Conservation (phyloP, 2,329 filamentous ascomycete genomes). For the Ophiostoma triangulosporum region DNA sequence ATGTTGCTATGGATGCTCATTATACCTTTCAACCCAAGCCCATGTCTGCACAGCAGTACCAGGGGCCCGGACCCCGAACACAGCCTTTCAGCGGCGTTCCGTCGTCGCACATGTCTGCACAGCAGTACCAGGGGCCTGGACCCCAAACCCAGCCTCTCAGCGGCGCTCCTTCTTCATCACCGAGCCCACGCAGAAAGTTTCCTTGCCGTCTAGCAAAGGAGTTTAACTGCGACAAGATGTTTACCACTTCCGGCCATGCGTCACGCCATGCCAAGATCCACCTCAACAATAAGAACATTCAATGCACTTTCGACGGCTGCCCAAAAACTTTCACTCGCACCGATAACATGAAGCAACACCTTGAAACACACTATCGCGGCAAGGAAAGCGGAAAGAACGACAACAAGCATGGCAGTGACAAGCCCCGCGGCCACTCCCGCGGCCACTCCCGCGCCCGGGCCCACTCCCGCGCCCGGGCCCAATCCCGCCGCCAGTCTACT, state of each 20-base stretch:
- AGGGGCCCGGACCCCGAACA: no score
- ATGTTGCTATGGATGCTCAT: no score
- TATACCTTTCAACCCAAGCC: no score
- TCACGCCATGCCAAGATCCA: slow-evolving; percentile 76
- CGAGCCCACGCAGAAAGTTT: no score
- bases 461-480: no score
- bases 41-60: no score
- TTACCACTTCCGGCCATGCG: slow-evolving; percentile 76
- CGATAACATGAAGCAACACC: slow-evolving; percentile 81
- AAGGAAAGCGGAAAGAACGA: slow-evolving; percentile 26
- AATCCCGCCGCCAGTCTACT: no score
- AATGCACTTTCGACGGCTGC: slow-evolving; percentile 54
- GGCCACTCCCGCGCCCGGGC: not conserved
- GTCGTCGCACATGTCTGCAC: no score
- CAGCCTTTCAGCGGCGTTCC: no score
- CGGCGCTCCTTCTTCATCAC: no score
- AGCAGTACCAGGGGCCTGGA: no score
- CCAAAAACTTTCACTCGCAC: slow-evolving; percentile 69
- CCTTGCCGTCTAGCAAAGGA: slow-evolving; percentile 60
- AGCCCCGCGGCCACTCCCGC: slow-evolving; percentile 16
- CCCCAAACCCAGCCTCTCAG: no score
- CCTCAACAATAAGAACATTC: slow-evolving; percentile 65
- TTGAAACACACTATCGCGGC: slow-evolving; percentile 52
- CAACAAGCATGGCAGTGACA: slow-evolving; percentile 17
- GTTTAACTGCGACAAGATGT: slow-evolving; percentile 62